phyloP scores from a whole-genome alignment of 257 asterid species.

The Haberlea rhodopensis region DNA sequence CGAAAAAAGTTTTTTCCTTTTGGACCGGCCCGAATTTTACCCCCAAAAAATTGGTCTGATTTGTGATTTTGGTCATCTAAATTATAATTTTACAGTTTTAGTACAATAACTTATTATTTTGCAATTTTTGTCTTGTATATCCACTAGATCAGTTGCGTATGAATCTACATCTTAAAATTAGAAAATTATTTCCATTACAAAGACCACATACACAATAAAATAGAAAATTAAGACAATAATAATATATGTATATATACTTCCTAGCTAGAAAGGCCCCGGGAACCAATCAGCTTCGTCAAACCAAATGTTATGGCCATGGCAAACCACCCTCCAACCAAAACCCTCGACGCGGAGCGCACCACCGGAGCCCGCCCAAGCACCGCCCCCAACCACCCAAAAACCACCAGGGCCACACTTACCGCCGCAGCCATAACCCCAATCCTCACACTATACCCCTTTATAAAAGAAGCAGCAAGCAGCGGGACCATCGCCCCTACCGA shows the following conservation, averaged over 20 bases:
- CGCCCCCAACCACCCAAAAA: constrained; percentile 79
- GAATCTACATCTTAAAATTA: neutral
- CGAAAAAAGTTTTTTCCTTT: too few relatives aligned
- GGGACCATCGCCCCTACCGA: constrained; percentile 78
- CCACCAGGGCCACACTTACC: constrained; percentile 53
- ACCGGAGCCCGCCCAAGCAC: constrained; percentile 58
- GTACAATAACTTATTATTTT: too few relatives aligned
- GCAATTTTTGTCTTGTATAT: too few relatives aligned
- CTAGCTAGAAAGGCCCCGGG: constrained; percentile 35
- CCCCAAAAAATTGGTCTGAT: too few relatives aligned
- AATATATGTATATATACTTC: too few relatives aligned
- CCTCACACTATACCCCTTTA: constrained; percentile 60
- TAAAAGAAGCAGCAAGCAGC: constrained; percentile 66
- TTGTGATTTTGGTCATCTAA: too few relatives aligned
- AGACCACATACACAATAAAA: too few relatives aligned
- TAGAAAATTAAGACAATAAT: too few relatives aligned
- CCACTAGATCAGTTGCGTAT: too few relatives aligned
- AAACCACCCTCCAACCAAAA: constrained; percentile 79
- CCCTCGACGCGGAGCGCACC: constrained; percentile 52
- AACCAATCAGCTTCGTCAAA: constrained; percentile 70
- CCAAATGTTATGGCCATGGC: constrained; percentile 87
- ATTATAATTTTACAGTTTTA: too few relatives aligned
- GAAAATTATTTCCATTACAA: neutral
- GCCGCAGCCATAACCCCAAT: constrained; percentile 55
- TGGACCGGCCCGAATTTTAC: too few relatives aligned